Conservation (phyloP, 2,329 filamentous ascomycete genomes). For the Dothidotthia symphoricarpi region DNA sequence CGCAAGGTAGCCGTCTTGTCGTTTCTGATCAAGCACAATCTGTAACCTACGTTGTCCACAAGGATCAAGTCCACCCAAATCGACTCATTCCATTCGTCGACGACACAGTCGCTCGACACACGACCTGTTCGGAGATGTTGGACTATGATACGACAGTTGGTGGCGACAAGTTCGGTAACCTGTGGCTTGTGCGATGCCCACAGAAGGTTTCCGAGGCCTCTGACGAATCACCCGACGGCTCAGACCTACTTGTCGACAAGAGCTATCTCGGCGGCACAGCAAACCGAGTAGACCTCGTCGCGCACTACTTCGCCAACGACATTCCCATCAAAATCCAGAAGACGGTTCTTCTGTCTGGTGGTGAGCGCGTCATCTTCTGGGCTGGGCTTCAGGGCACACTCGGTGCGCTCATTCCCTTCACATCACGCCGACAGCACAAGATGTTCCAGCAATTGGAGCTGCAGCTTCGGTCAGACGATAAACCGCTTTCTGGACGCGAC, state of each 20-base stretch:
- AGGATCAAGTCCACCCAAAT: conserved; percentile 72
- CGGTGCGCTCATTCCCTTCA: conserved; percentile 88
- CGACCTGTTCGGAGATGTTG: conserved; percentile 86
- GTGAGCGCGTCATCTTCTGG: conserved; percentile 89
- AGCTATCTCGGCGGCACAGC: conserved; percentile 87
- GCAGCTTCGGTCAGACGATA: conserved; percentile 73
- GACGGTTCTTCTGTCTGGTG: conserved; percentile 84
- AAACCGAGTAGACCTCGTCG: conserved; percentile 78
- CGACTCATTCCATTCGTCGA: conserved; percentile 90
- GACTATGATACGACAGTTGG: conserved; percentile 96
- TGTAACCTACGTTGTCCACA: conserved; percentile 90
- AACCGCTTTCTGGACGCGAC: conserved; percentile 85
- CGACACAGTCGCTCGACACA: conserved; percentile 86
- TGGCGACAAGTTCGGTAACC: conserved; percentile 95
- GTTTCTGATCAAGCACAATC: conserved; percentile 92
- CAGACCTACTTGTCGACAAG: conserved; percentile 86
- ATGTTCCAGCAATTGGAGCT: conserved; percentile 96
- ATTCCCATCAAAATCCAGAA: conserved; percentile 89
- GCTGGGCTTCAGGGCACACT: conserved; percentile 92
- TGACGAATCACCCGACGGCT: conserved; percentile 86
- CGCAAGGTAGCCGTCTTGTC: conserved; percentile 85
- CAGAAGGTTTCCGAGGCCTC: conserved; percentile 82
- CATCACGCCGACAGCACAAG: conserved; percentile 88
- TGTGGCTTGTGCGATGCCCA: conserved; percentile 89
- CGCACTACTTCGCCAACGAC: conserved; percentile 88